Evolutionary conservation across 2,329 filamentous ascomycete genomes (phyloP), one percentile per base, ranked within the genome.

Genomic region (Talaromyces verruculosus): DNA sequence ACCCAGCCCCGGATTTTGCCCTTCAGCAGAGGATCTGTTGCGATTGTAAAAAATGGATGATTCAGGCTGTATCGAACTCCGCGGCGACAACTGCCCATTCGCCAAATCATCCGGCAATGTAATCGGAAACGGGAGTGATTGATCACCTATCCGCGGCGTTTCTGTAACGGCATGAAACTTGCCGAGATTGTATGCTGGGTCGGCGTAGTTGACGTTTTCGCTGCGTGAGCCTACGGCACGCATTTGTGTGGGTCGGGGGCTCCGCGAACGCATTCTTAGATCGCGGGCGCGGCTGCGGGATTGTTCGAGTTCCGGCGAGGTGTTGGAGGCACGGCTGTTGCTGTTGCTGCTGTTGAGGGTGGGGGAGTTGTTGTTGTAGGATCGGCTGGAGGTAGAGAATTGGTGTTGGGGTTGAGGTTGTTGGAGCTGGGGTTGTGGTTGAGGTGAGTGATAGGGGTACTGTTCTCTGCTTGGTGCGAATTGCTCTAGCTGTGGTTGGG

Each of bases 121-220:
- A 57, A 79, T 74, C 15, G 72, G 74, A 70, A 74, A 79, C 2
- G 77, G 77, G 8, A 71, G 69, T 65, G 78, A 76, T 67, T 79
- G 77, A 65, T 77, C 75, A 13, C 73, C 75, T 43, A 72, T 65
- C 15, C 76, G 72, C 11, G 72, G 70, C n/a, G 75, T 71, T 37
- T 74, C 72, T 1, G 73, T 73, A 41, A 75, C 74, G 25, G 71
- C 68, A 28, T 68, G 69, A 67, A 79, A 79, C n/a, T 72, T 77
- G 3, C 77, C 77, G 0, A 78, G 67, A 6, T 67, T 68, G 65
- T 71, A 68, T 28, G 71, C 74, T 5, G 71, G 73, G 62, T 71
- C 72, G 5, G 71, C 68, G 47, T 65, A 59, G 51, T 73, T 71
- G 33, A 67, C 67, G 39, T 66, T 71, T 10, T 71, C 68, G 37